A percentile compares a stretch with the other conserved stretches of the same genome.
Evolutionary conservation across 2,329 filamentous ascomycete species (phyloP).

Genomic region (Grosmannia huntii): DNA sequence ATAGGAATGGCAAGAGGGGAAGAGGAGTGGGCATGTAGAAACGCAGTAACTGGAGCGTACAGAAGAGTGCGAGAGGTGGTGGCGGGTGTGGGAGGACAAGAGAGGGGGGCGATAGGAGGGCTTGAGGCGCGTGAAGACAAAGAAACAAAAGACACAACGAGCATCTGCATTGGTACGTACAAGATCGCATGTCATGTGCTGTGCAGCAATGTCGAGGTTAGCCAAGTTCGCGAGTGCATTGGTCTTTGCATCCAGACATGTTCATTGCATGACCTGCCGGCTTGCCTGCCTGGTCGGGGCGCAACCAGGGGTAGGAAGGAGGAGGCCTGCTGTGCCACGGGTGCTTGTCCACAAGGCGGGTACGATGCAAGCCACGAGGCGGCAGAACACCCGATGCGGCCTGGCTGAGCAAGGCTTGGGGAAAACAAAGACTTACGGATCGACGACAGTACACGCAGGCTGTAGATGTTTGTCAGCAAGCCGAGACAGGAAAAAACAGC

Average conservation of each 20-base stretch:
- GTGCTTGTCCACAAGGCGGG: background rate
- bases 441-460: slow-evolving; percentile 81
- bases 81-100: slow-evolving; percentile 10
- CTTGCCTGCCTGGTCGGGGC: background rate
- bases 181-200: slow-evolving; percentile 91
- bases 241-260: too few relatives aligned
- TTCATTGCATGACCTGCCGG: too few relatives aligned
- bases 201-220: slow-evolving; percentile 19
- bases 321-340: background rate
- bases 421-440: slow-evolving; percentile 51
- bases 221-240: background rate
- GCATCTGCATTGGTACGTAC: slow-evolving; percentile 39
- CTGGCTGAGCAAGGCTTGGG: background rate
- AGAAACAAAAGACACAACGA: background rate
- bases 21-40: background rate
- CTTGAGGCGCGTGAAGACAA: background rate
- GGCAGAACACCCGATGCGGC: too few relatives aligned
- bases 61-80: background rate
- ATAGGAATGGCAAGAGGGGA: background rate
- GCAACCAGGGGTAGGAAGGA: background rate
- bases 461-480: slow-evolving; percentile 29
- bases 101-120: background rate
- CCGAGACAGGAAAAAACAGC: background rate
- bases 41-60: background rate
- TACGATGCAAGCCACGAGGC: too few relatives aligned